Base-by-base conservation (phyloP, 1,284 basidiomycete genomes). In the Austroboletus novae-zelandiae region DNA sequence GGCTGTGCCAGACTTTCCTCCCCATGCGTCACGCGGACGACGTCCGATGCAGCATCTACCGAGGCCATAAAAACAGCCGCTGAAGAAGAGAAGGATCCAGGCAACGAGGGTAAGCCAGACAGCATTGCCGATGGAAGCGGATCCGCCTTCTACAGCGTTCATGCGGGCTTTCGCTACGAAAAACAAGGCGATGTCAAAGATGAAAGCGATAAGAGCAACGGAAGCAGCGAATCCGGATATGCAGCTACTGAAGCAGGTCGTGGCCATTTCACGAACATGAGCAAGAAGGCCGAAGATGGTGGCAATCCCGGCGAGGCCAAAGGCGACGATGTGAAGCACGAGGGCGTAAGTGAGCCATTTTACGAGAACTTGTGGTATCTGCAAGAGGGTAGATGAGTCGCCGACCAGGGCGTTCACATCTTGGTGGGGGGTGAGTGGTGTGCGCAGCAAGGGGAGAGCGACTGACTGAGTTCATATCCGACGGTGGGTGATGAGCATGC, bases 321-420 rank as follows among this genome's bases (percentile, higher is more conserved):
- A 80, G 14, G 89, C 92, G 48, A 91, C 83, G 57, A 93, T 80
- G 64, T 95, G 92, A n/a, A 94, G 77, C 54, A 94, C 83, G 56
- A 96, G 82, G 18, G 83, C 84, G 61, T 94, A 94, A 13, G 93
- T 96, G 61, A 95, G 73, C 86, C 91, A 94, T 74, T 94, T 94
- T 54, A 91, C 86, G 46, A 83, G 77, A 8, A 89, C 80, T 37
- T 79, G 71, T 5, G 93, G 92, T 48, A 95, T 92, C 58, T 91
- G 67, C 35, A 89, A 50, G n/a, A n/a, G n/a, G 51, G 71, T 51
- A 8, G 79, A 68, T 3, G 78, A 71, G 66, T 92, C 78, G 14
- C 84, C 87, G 36, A 95, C 81, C 3, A 95, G 76, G 31, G 71
- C 66, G 61, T 94, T 92, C 57, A 93, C 83, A 62, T 94, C 91